phyloP scores from a whole-genome alignment of 1,284 basidiomycete species.

The Ustilago curta region DNA sequence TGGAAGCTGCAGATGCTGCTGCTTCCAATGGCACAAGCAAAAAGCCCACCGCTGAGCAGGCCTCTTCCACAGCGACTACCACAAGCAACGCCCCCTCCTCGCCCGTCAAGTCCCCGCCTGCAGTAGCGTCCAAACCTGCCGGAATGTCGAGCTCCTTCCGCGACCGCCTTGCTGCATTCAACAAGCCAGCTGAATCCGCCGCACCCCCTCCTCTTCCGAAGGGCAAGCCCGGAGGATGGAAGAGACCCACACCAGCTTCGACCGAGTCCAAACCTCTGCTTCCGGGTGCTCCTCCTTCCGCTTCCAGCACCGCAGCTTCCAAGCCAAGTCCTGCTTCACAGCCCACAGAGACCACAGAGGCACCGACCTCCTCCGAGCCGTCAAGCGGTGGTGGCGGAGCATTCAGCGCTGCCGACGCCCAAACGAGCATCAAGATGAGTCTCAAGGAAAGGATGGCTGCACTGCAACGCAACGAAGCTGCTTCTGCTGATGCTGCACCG shows the following conservation, averaged over 20 bases:
- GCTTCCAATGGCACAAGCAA: not conserved
- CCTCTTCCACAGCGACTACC: slow-evolving; percentile 8
- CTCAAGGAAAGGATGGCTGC: slow-evolving; percentile 69
- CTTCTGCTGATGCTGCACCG: slow-evolving; percentile 34
- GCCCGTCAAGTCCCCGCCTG: slow-evolving; percentile 42
- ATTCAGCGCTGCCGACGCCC: slow-evolving; percentile 65
- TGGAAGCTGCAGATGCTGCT: slow-evolving; percentile 6
- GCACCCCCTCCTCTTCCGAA: slow-evolving; percentile 61
- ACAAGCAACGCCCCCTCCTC: not conserved
- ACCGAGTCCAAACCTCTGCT: slow-evolving; percentile 57
- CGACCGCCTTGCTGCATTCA: slow-evolving; percentile 68
- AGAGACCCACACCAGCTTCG: slow-evolving; percentile 52
- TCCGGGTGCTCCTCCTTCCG: slow-evolving; percentile 40
- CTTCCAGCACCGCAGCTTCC: slow-evolving; percentile 18
- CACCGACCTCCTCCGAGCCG: slow-evolving; percentile 21
- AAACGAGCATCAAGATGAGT: slow-evolving; percentile 67
- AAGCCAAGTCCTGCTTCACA: slow-evolving; percentile 16
- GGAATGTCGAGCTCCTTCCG: slow-evolving; percentile 61
- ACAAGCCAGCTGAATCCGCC: slow-evolving; percentile 57
- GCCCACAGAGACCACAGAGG: slow-evolving; percentile 9
- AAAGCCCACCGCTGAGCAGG: not conserved
- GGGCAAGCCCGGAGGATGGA: slow-evolving; percentile 66
- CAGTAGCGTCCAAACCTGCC: slow-evolving; percentile 52
- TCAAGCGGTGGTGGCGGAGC: slow-evolving; percentile 26
- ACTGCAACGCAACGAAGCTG: slow-evolving; percentile 59